phyloP scores from a whole-genome alignment of 2,329 filamentous ascomycete species.

The Sphaerostilbella broomeana region DNA sequence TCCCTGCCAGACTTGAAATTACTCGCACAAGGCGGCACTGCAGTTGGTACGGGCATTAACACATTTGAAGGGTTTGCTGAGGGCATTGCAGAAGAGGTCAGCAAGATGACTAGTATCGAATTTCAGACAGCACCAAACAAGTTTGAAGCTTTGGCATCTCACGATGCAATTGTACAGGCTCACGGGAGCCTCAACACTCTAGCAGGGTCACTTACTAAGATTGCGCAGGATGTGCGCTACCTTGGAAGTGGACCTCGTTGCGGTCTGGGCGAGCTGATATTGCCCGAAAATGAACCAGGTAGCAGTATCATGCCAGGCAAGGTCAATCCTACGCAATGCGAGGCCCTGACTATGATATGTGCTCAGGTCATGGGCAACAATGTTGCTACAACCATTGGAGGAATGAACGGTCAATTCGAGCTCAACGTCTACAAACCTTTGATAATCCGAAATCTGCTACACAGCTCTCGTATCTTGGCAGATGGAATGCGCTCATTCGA shows the following conservation, averaged over 20 bases:
- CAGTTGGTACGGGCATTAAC: conserved; percentile 95
- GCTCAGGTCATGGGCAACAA: conserved; percentile 98
- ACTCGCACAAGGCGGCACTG: conserved; percentile 91
- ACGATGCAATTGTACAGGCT: conserved; percentile 93
- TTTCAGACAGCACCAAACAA: conserved; percentile 98
- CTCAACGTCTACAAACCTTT: conserved; percentile 98
- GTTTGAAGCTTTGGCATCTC: conserved; percentile 92
- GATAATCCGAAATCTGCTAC: conserved; percentile 88
- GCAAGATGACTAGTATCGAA: conserved; percentile 83
- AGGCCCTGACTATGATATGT: conserved; percentile 96
- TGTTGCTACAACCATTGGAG: conserved; percentile 83
- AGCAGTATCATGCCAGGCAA: conserved; percentile 99
- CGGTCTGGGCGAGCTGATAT: conserved; percentile 84
- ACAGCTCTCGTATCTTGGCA: conserved; percentile 79
- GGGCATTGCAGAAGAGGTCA: conserved; percentile 83
- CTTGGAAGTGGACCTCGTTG: conserved; percentile 93
- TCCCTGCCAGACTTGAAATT: conserved; percentile 77
- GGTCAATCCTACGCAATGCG: conserved; percentile 98
- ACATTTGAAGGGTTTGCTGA: conserved; percentile 95
- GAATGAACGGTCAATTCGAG: conserved; percentile 97
- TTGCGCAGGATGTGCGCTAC: conserved; percentile 96
- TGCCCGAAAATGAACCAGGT: conserved; percentile 97
- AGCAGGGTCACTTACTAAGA: conserved; percentile 88
- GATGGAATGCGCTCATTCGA: conserved; percentile 95
- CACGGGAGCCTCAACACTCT: conserved; percentile 91